Percentiles rank a stretch among this genome's conserved stretches.
Conservation (phyloP, 352 stramenopile species). For the Phytophthora tubulina region DNA sequence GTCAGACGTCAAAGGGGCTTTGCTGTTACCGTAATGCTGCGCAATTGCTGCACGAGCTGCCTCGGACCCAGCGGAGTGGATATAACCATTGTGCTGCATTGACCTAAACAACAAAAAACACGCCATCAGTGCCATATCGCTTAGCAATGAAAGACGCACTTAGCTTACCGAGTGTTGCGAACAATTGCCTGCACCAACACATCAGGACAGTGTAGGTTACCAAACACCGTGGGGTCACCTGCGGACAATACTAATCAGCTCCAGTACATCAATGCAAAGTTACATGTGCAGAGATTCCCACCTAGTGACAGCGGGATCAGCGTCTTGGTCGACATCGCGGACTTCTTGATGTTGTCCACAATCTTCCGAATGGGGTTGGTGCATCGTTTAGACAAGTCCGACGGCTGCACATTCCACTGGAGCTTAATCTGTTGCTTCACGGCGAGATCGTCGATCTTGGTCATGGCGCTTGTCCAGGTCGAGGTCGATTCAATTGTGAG, state of each 20-base stretch:
- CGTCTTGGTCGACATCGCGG: slow-evolving; percentile 85
- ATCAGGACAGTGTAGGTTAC: slow-evolving; percentile 91
- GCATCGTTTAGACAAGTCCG: slow-evolving; percentile 69
- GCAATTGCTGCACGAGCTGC: slow-evolving; percentile 91
- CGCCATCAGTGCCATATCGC: neutral
- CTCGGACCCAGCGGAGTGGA: slow-evolving; percentile 91
- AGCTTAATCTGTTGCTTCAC: slow-evolving; percentile 51
- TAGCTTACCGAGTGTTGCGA: slow-evolving; percentile 63
- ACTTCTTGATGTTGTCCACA: slow-evolving; percentile 95
- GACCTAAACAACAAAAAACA: slow-evolving; percentile 42
- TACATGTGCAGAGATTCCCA: slow-evolving; percentile 12
- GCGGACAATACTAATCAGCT: neutral
- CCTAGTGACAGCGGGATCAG: slow-evolving; percentile 94
- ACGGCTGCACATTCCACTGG: slow-evolving; percentile 74
- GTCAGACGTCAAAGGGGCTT: slow-evolving; percentile 79
- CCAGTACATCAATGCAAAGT: neutral
- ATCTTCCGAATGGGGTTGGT: slow-evolving; percentile 95
- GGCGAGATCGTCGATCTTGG: neutral
- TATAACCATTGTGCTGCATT: slow-evolving; percentile 93
- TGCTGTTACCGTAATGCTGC: slow-evolving; percentile 68
- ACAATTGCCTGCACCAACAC: slow-evolving; percentile 85
- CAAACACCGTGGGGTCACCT: slow-evolving; percentile 94
- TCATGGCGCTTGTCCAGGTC: neutral
- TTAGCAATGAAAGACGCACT: neutral
- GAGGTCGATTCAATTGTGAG: too few species aligned